A percentile compares a stretch with the other conserved stretches of the same genome.
Conservation (phyloP, 768 basidiomycete species). For the Pleurotus ostreatus region DNA sequence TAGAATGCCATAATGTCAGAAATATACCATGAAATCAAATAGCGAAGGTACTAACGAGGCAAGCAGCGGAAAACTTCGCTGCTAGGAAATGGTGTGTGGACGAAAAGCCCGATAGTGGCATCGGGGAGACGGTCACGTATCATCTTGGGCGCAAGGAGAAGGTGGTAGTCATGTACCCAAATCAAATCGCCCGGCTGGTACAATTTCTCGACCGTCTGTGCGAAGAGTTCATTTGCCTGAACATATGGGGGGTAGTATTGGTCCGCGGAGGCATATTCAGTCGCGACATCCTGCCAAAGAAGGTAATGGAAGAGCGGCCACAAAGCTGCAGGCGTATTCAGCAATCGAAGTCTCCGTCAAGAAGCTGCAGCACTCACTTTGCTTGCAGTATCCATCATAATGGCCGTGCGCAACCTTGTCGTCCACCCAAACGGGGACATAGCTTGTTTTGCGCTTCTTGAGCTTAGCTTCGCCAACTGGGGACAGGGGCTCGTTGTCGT, state of each 20-base stretch:
- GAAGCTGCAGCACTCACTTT: slow-evolving; percentile 56
- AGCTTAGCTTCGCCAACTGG: slow-evolving; percentile 26
- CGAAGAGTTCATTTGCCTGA: slow-evolving; percentile 82
- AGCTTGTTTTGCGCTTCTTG: slow-evolving; percentile 57
- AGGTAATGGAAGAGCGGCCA: slow-evolving; percentile 99
- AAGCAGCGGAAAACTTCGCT: slow-evolving; percentile 94
- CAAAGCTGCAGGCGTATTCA: slow-evolving; percentile 49
- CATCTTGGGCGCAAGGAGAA: slow-evolving; percentile 85
- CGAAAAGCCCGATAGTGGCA: slow-evolving; percentile 84
- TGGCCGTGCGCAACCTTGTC: slow-evolving; percentile 89
- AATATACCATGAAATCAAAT: not conserved
- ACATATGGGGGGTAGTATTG: slow-evolving; percentile 78
- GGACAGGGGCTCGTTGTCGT: slow-evolving; percentile 1
- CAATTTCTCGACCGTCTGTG: slow-evolving; percentile 28
- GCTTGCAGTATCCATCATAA: slow-evolving; percentile 98
- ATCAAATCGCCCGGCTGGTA: slow-evolving; percentile 76
- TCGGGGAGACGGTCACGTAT: slow-evolving; percentile 68
- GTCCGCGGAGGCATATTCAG: slow-evolving; percentile 84
- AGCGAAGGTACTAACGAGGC: slow-evolving; percentile 57
- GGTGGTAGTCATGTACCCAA: slow-evolving; percentile 95
- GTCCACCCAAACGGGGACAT: slow-evolving; percentile 89
- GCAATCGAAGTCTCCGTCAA: not conserved
- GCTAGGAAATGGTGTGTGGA: slow-evolving; percentile 97
- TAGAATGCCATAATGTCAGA: slow-evolving; percentile 15
- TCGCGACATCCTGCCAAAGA: slow-evolving; percentile 94